A percentile compares a stretch with the other conserved stretches of the same genome.
These are phyloP conservation scores for Sequoia sempervirens DNA, from an alignment of 75 land plant genomes.

Conservation along the genomic window DNA sequence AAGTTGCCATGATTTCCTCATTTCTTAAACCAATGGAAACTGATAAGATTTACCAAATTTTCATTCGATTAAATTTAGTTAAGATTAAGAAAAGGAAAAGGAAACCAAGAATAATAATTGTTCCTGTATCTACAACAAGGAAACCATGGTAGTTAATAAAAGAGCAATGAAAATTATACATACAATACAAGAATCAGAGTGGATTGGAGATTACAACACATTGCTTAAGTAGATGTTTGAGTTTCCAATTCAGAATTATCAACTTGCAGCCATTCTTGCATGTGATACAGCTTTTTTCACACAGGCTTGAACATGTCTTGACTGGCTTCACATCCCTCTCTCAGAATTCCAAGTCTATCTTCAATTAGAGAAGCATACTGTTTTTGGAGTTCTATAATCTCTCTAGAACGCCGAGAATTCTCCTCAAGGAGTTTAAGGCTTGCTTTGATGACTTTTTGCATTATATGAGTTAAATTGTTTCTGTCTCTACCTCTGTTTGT, in stretches of 20 bases:
- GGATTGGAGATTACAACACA: background rate
- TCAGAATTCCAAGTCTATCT: conserved; percentile 9
- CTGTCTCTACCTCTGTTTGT: conserved; percentile 16
- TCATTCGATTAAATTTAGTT: background rate
- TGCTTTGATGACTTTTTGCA: conserved; percentile 49
- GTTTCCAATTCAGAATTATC: background rate
- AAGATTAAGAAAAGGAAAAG: background rate
- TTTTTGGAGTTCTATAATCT: conserved; percentile 51
- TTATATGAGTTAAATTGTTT: conserved; percentile 28
- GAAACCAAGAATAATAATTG: background rate
- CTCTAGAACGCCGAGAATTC: conserved; percentile 37
- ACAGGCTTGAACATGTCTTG: conserved; percentile 13
- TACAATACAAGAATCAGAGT: background rate
- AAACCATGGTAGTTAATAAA: background rate
- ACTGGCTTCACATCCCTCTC: conserved; percentile 9
- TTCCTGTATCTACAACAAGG: background rate
- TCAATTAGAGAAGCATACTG: conserved; percentile 41
- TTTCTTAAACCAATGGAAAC: background rate
- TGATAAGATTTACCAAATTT: background rate
- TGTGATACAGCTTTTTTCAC: background rate
- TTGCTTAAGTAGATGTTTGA: background rate
- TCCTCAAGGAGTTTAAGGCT: conserved; percentile 50
- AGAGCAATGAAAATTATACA: background rate
- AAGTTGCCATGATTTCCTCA: background rate
- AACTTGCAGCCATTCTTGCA: background rate